Base-by-base conservation (phyloP, 2,329 filamentous ascomycete species). In the Bipolaris bicolor region DNA sequence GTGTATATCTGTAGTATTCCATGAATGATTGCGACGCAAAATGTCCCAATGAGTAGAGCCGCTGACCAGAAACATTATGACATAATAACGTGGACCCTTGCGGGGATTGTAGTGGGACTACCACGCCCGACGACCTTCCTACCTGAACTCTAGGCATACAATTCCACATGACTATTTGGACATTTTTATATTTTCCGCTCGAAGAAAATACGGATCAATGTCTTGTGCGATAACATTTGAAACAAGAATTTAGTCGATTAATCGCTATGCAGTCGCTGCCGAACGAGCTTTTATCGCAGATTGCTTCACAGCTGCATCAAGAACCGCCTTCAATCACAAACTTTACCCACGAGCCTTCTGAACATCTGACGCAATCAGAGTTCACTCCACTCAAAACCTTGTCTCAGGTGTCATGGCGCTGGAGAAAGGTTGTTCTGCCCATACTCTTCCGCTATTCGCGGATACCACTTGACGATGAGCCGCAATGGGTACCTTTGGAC, bases 201-300 rank as follows among this genome's bases (percentile, higher is more conserved):
- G 7, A 37, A 24, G 5, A 13, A 16, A 1, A n/a, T 5, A 49
- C 15, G 1, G 5, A 13, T 2, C 0, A 11, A 6, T 5, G 2
- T 10, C 13, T 16, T 9, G 2, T 29, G 7, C n/a, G 26, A 40
- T 20, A 50, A 15, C 16, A 7, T 1, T 16, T 3, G 5, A 10
- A 31, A 34, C 26, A 33, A 24, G 37, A 26, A 18, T 13, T 16
- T 29, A 16, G 24, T 24, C 11, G 0, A 22, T 16, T 15, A 18
- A 31, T 29, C 18, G 50, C 20, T 34, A 71, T 76, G 62, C 58
- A 72, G 36, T 53, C 60, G 1, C 67, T 78, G 3, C 74, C 76
- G 22, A 73, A 74, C 50, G 76, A 78, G 57, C 61, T 78, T 2
- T 55, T 74, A 1, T 63, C 74, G n/a, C 68, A 75, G 15, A 73